These are phyloP conservation scores for Mycosphaerella sp. DNA, from an alignment of 2,329 filamentous ascomycete species.

Conservation along the genomic window DNA sequence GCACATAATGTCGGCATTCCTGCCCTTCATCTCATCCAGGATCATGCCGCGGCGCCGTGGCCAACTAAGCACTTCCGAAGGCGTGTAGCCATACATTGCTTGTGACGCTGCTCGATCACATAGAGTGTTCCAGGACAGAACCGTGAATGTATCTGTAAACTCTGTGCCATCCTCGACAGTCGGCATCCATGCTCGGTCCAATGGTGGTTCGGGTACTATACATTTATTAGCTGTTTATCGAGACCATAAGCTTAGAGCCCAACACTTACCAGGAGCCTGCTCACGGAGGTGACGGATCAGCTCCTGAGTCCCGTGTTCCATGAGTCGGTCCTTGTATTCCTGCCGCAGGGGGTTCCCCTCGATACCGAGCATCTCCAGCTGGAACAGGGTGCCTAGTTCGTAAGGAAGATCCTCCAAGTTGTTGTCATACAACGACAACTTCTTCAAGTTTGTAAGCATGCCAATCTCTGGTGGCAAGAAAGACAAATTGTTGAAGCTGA, in stretches of 20 bases:
- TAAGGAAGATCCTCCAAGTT: constrained; percentile 72
- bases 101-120: constrained; percentile 89
- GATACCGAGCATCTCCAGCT: constrained; percentile 81
- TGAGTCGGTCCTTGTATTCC: constrained; percentile 70
- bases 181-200: constrained; percentile 69
- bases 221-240: constrained; percentile 10
- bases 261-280: constrained; percentile 66
- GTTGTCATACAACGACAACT: constrained; percentile 85
- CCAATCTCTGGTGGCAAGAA: constrained; percentile 84
- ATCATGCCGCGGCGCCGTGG: constrained; percentile 78
- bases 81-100: constrained; percentile 82
- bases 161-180: constrained; percentile 52
- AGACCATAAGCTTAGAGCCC: neutral
- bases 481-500: constrained; percentile 78
- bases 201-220: constrained; percentile 68
- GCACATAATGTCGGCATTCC: constrained; percentile 83
- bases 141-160: constrained; percentile 62
- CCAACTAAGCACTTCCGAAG: constrained; percentile 75
- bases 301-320: constrained; percentile 80
- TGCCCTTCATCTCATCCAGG: constrained; percentile 68
- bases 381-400: constrained; percentile 82
- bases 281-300: constrained; percentile 79
- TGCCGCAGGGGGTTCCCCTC: constrained; percentile 78
- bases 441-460: constrained; percentile 90
- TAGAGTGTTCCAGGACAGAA: constrained; percentile 91